A percentile compares a stretch with the other conserved stretches of the same genome.
Evolutionary conservation across 805 yeast genomes (phyloP).

Genomic region (Sugiyamaella americana): DNA sequence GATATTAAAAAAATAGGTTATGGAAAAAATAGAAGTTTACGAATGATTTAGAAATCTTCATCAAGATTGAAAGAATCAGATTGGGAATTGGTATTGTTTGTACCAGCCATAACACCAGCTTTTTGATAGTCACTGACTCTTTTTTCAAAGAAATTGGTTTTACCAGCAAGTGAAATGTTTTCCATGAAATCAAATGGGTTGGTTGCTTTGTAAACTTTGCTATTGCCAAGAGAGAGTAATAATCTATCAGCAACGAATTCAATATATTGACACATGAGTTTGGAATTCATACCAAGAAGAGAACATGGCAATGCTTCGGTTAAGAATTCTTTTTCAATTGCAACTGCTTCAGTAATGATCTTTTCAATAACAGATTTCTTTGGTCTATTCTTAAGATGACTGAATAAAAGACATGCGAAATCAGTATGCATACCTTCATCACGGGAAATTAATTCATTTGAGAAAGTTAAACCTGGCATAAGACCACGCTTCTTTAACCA

Average conservation of each 20-base stretch:
- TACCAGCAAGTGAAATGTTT: constrained; percentile 96
- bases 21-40: constrained; percentile 5
- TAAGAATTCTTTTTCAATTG: constrained; percentile 88
- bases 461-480: constrained; percentile 98
- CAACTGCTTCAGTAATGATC: constrained; percentile 92
- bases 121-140: constrained; percentile 98
- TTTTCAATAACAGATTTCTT: constrained; percentile 67
- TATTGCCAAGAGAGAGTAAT: constrained; percentile 83
- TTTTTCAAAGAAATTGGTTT: constrained; percentile 98
- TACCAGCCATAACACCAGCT: constrained; percentile 95
- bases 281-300: constrained; percentile 89
- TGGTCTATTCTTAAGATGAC: constrained; percentile 90
- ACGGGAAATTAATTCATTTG: constrained; percentile 95
- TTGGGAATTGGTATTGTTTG: constrained; percentile 36
- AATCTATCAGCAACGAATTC: constrained; percentile 97
- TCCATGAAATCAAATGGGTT: constrained; percentile 99
- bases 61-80: constrained; percentile 71
- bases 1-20: constrained; percentile 4
- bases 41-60: constrained; percentile 71
- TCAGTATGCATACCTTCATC: constrained; percentile 99
- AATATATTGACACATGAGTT: constrained; percentile 94
- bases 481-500: constrained; percentile 99
- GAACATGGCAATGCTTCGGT: constrained; percentile 93
- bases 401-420: constrained; percentile 91
- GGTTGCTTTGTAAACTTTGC: constrained; percentile 76